Conservation (phyloP, 1,139 yeast genomes). For the Yamadazyma triangularis region DNA sequence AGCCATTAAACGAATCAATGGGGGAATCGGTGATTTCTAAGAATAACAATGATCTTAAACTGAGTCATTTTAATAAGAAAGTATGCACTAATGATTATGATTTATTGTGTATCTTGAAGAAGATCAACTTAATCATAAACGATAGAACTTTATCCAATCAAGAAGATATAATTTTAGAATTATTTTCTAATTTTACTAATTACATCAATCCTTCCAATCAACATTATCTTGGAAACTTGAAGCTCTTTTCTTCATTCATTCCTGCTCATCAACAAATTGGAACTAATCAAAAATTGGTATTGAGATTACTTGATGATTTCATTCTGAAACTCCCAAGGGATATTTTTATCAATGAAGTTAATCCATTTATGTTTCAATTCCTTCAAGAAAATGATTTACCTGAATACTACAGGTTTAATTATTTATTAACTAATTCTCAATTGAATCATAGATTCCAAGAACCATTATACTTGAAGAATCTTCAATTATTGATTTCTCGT, state of each 20-base stretch:
- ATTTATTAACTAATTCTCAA: conserved; percentile 14
- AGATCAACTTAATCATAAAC: conserved; percentile 21
- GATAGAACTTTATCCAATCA: conserved; percentile 10
- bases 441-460: conserved; percentile 7
- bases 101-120: conserved; percentile 7
- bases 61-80: conserved; percentile 3
- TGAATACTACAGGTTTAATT: conserved; percentile 8
- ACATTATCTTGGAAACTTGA: background rate
- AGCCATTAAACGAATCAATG: conserved; percentile 8
- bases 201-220: conserved; percentile 15
- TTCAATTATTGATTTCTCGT: conserved; percentile 3
- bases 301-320: conserved; percentile 8
- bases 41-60: background rate
- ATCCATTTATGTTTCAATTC: conserved; percentile 3
- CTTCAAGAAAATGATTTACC: conserved; percentile 2
- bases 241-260: background rate
- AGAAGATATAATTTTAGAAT: conserved; percentile 13
- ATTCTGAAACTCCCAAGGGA: conserved; percentile 4
- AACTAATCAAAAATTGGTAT: conserved; percentile 4
- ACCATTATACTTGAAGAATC: conserved; percentile 6
- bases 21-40: conserved; percentile 10
- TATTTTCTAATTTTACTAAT: conserved; percentile 37
- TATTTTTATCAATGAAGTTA: conserved; percentile 2
- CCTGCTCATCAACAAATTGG: conserved; percentile 3
- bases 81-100: conserved; percentile 12